Percentiles rank a stretch among this genome's conserved stretches.
phyloP scores from a whole-genome alignment of 352 stramenopile species.

The Phytophthora tentaculata region DNA sequence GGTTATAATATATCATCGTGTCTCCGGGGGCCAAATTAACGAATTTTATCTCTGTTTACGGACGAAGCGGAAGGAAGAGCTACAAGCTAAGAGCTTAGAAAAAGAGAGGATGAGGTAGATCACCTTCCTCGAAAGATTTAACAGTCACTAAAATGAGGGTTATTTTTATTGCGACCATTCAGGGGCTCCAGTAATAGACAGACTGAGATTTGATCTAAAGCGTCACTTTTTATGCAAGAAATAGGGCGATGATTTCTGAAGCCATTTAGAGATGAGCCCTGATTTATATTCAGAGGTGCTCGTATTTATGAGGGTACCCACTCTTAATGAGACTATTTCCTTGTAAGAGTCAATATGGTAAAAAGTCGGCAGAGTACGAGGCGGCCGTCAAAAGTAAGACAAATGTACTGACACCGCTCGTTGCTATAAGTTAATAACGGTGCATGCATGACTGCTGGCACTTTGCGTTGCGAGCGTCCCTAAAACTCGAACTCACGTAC shows the following conservation, averaged over 20 bases:
- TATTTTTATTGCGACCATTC: neutral
- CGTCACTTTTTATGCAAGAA: neutral
- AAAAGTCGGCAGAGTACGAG: neutral
- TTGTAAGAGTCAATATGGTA: neutral
- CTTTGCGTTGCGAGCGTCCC: too few relatives aligned
- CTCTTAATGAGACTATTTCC: neutral
- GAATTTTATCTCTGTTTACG: neutral
- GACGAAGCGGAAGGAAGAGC: neutral
- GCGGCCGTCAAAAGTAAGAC: neutral
- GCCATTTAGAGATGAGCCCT: neutral
- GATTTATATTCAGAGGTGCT: neutral
- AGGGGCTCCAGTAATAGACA: neutral
- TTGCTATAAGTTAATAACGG: neutral
- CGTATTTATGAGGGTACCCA: neutral
- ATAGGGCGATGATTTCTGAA: neutral
- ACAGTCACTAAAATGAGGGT: neutral
- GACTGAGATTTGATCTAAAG: neutral
- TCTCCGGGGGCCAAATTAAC: neutral
- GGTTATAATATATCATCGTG: neutral
- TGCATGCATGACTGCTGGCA: neutral
- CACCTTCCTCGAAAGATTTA: neutral
- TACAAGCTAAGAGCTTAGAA: neutral
- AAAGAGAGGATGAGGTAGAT: neutral
- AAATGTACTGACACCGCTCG: neutral
- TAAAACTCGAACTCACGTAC: too few relatives aligned